These are phyloP conservation scores for Begonia masoniana DNA, from an alignment of 306 rosid species.

Conservation along the genomic window DNA sequence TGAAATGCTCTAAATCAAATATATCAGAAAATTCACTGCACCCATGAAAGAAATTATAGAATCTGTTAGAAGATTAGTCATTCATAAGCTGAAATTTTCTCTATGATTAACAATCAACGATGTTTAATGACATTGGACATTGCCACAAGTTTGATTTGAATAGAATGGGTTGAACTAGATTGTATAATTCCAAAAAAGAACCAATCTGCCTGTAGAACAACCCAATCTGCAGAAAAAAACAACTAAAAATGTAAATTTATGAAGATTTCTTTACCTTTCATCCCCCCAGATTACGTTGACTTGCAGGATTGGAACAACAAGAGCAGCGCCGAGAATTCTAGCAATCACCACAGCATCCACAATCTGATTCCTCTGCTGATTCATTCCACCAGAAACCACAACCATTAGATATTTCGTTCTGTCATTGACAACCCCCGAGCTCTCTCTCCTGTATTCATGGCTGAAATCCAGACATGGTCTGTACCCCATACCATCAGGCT, in stretches of 20 bases:
- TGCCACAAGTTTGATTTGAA: no score
- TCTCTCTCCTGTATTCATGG: conserved; percentile 39
- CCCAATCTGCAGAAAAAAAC: no score
- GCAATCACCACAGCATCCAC: conserved; percentile 98
- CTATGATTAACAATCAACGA: no score
- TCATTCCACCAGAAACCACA: conserved; percentile 90
- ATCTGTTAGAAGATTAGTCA: no score
- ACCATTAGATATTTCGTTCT: conserved; percentile 70
- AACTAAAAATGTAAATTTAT: no score
- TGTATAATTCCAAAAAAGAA: no score
- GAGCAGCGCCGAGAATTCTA: conserved; percentile 87
- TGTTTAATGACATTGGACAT: no score
- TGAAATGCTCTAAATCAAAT: conserved; percentile 90
- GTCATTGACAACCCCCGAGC: conserved; percentile 28
- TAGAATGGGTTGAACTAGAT: no score
- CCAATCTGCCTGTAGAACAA: no score
- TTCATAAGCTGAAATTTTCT: no score
- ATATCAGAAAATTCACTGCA: conserved; percentile 93
- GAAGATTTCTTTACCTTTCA: conserved; percentile 47
- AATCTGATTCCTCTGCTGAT: conserved; percentile 96
- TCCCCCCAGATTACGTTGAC: conserved; percentile 97
- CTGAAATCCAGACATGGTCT: conserved; percentile 59
- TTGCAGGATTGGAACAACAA: conserved; percentile 92
- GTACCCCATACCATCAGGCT: conserved; percentile 82
- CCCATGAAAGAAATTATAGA: conserved; percentile 6